These are phyloP conservation scores for Pleurotus salmoneostramineus DNA, from an alignment of 768 basidiomycete species.

Conservation along the genomic window DNA sequence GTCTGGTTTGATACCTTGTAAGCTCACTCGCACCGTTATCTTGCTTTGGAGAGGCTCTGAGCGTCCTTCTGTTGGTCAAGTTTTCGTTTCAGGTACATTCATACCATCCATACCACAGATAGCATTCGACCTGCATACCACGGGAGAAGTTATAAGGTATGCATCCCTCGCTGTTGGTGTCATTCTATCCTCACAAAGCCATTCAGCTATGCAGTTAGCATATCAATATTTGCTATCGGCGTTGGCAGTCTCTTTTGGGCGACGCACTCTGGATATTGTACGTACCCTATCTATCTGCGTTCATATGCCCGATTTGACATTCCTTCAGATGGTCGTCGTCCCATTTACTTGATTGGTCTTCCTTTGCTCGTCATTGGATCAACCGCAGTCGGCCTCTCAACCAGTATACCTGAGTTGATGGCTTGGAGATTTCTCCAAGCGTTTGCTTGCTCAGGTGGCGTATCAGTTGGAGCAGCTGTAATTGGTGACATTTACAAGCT, in stretches of 20 bases:
- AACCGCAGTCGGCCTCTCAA: slow-evolving; percentile 51
- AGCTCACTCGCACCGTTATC: slow-evolving; percentile 2
- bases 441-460: slow-evolving; percentile 53
- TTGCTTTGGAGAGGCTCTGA: background rate
- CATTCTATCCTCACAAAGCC: background rate
- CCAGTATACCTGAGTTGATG: slow-evolving; percentile 42
- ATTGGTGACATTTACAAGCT: slow-evolving; percentile 66
- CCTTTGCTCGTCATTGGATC: slow-evolving; percentile 59
- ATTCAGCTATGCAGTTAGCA: slow-evolving; percentile 33
- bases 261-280: slow-evolving; percentile 47
- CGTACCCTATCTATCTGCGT: slow-evolving; percentile 9
- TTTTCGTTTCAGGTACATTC: slow-evolving; percentile 66
- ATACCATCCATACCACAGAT: slow-evolving; percentile 75
- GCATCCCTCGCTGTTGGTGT: background rate
- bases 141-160: slow-evolving; percentile 55
- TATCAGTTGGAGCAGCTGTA: slow-evolving; percentile 54
- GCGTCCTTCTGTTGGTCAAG: slow-evolving; percentile 27
- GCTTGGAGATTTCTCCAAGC: slow-evolving; percentile 64
- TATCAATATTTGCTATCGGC: slow-evolving; percentile 42
- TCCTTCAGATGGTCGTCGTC: slow-evolving; percentile 56
- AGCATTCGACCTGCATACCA: slow-evolving; percentile 56
- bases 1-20: slow-evolving; percentile 62
- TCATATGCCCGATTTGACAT: background rate
- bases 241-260: slow-evolving; percentile 50
- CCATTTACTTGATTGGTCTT: slow-evolving; percentile 53